These are phyloP conservation scores for Colletotrichum caudatum DNA, from an alignment of 2,329 filamentous ascomycete species.

Conservation along the genomic window DNA sequence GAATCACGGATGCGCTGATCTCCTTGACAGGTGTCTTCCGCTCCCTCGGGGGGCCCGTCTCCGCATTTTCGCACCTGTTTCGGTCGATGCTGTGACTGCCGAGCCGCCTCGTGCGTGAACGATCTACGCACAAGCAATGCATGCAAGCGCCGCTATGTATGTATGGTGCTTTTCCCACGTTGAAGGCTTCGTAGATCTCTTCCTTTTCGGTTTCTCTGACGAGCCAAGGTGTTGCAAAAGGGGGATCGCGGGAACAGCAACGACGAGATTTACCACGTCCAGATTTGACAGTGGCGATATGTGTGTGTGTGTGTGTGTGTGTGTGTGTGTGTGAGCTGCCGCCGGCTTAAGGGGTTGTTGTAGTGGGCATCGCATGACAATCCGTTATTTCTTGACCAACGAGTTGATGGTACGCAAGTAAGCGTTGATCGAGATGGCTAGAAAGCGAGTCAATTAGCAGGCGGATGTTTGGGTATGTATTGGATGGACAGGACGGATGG, in stretches of 20 bases:
- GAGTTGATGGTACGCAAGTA: not conserved
- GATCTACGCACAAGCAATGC: constrained; percentile 27
- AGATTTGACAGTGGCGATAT: not conserved
- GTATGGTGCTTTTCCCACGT: constrained; percentile 1
- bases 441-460: not conserved
- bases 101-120: constrained; percentile 22
- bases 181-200: constrained; percentile 9
- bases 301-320: not conserved
- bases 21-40: constrained; percentile 8
- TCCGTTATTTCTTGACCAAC: not conserved
- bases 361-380: not conserved
- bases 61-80: constrained; percentile 27
- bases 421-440: not conserved
- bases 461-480: not conserved
- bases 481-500: not conserved
- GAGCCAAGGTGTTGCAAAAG: constrained; percentile 20
- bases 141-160: constrained; percentile 19
- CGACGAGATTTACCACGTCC: not conserved
- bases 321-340: not conserved
- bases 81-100: constrained; percentile 25
- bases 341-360: not conserved
- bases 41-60: not conserved
- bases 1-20: constrained; percentile 18
- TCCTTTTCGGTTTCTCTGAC: constrained; percentile 4
- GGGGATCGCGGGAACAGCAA: not conserved